Evolutionary conservation across 805 yeast genomes (phyloP).

Genomic region (Metschnikowia bowlesiae): DNA sequence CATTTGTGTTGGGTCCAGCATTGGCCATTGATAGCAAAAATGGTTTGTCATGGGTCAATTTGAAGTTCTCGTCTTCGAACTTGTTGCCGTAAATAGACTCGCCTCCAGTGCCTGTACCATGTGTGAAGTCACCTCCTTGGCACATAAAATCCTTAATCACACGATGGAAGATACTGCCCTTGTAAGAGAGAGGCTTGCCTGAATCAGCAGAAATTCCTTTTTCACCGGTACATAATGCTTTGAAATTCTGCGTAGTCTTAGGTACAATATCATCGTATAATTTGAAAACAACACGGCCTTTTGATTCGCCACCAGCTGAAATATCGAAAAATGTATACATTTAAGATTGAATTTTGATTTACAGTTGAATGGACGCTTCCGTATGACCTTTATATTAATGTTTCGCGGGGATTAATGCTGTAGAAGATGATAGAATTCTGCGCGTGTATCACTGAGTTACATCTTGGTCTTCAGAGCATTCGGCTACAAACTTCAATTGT

Average conservation of each 20-base stretch:
- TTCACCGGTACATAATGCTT: conserved; percentile 86
- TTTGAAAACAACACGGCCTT: conserved; percentile 78
- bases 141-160: conserved; percentile 87
- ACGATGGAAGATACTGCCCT: conserved; percentile 89
- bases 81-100: conserved; percentile 76
- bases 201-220: conserved; percentile 52
- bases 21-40: conserved; percentile 96
- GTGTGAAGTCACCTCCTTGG: conserved; percentile 81
- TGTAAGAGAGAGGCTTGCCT: conserved; percentile 69
- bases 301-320: conserved; percentile 60
- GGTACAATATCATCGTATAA: conserved; percentile 73
- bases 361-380: not conserved
- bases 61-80: conserved; percentile 88
- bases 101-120: conserved; percentile 91
- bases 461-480: not conserved
- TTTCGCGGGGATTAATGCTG: conserved; percentile 2
- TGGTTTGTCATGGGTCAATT: conserved; percentile 70
- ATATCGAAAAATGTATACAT: conserved; percentile 68
- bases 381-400: not conserved
- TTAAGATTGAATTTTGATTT: not conserved
- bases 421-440: conserved; percentile 4
- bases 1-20: conserved; percentile 97
- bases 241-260: conserved; percentile 84
- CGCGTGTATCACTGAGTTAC: not conserved
- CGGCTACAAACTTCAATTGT: not conserved